phyloP scores from a whole-genome alignment of 73 alveolate genomes.

The Effrenium voratum region DNA sequence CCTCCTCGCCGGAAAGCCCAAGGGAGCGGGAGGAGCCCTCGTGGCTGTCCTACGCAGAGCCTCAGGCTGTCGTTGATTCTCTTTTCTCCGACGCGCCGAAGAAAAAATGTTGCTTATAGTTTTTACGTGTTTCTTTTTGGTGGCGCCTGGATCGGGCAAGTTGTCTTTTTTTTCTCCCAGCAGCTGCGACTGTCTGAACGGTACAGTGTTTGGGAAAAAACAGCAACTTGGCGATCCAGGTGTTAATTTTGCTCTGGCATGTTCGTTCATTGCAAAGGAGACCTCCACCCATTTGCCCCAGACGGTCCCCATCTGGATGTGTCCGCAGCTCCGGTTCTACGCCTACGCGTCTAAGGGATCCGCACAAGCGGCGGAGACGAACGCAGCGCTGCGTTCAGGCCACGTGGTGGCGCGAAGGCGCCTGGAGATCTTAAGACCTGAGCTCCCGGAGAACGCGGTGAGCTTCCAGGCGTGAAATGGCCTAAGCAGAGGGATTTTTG shows the following conservation, averaged over 20 bases:
- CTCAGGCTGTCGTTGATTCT: too few relatives aligned
- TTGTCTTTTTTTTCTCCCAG: neutral
- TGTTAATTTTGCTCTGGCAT: neutral
- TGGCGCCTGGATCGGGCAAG: neutral
- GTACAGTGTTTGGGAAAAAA: neutral
- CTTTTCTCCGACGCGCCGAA: too few relatives aligned
- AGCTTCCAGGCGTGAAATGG: too few relatives aligned
- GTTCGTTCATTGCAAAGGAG: neutral
- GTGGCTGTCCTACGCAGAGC: slow-evolving; percentile 44
- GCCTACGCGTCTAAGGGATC: neutral
- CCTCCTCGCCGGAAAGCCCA: neutral
- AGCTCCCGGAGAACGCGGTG: too few relatives aligned
- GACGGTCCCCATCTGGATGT: slow-evolving; percentile 31
- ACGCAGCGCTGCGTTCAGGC: too few relatives aligned
- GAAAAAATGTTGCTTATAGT: neutral
- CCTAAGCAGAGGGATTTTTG: too few relatives aligned
- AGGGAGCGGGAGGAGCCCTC: neutral
- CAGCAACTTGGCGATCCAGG: neutral
- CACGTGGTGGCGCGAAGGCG: too few relatives aligned
- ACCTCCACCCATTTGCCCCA: neutral
- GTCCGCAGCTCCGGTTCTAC: slow-evolving; percentile 15
- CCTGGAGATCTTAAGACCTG: too few relatives aligned
- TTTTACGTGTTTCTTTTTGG: neutral
- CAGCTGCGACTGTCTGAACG: neutral
- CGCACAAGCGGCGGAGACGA: neutral